A percentile compares a stretch with the other conserved stretches of the same genome.
Conservation (phyloP, 1,139 yeast species). For the Sugiyamaella xylanicola region DNA sequence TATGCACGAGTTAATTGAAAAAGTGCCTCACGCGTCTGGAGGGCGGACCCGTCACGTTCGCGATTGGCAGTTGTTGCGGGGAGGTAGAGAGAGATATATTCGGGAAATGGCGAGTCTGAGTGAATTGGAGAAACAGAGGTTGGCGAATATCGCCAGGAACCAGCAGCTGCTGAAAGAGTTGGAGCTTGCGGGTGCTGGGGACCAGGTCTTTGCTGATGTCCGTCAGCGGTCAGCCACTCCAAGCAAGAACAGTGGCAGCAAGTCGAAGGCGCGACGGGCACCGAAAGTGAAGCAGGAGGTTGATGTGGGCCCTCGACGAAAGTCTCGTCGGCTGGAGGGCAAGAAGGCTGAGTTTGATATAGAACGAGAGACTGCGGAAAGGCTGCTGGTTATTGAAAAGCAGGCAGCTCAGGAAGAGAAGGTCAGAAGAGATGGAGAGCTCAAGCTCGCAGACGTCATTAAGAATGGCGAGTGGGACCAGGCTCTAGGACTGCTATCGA, state of each 20-base stretch:
- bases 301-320: constrained; percentile 34
- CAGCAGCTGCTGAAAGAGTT: constrained; percentile 35
- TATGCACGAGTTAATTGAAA: constrained; percentile 10
- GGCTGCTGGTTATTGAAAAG: constrained; percentile 43
- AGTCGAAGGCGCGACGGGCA: constrained; percentile 30
- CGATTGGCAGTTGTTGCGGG: neutral
- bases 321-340: constrained; percentile 43
- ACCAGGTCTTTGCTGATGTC: constrained; percentile 33
- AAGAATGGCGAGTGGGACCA: constrained; percentile 42
- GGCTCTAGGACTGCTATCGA: constrained; percentile 37
- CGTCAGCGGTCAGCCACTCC: constrained; percentile 19
- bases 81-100: neutral
- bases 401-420: constrained; percentile 29
- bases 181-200: constrained; percentile 37
- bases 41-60: neutral
- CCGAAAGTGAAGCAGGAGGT: constrained; percentile 23
- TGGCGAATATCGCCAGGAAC: constrained; percentile 36
- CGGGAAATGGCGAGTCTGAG: constrained; percentile 16
- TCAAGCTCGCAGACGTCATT: constrained; percentile 38
- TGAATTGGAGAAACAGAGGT: constrained; percentile 36
- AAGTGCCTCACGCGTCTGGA: neutral
- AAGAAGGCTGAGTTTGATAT: constrained; percentile 36
- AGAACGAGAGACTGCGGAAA: constrained; percentile 25
- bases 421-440: constrained; percentile 41
- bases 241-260: constrained; percentile 36